These are phyloP conservation scores for Aspergillus sp. DNA, from an alignment of 2,329 filamentous ascomycete species.

Conservation along the genomic window DNA sequence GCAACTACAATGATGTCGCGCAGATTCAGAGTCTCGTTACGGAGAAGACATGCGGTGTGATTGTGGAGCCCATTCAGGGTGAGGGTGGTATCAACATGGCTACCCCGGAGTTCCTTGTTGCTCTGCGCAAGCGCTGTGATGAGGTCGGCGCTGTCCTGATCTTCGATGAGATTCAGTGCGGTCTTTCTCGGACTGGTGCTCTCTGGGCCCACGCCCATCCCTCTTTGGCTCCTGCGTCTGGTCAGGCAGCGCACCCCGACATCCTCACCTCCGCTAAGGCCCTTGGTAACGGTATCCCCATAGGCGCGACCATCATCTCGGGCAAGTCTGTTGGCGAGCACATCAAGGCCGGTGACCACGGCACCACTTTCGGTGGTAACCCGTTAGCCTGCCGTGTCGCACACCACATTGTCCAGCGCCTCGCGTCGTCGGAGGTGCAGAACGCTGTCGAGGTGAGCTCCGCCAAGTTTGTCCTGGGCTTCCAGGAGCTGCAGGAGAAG, in stretches of 20 bases:
- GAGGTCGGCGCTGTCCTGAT: slow-evolving; percentile 84
- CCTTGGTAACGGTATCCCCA: slow-evolving; percentile 91
- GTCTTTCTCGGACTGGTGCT: slow-evolving; percentile 74
- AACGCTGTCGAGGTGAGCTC: slow-evolving; percentile 63
- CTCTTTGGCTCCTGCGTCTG: slow-evolving; percentile 42
- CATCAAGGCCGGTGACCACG: slow-evolving; percentile 73
- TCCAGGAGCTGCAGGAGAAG: slow-evolving; percentile 50
- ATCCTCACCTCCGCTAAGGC: slow-evolving; percentile 93
- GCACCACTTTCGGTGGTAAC: slow-evolving; percentile 91
- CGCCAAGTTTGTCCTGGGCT: slow-evolving; percentile 51
- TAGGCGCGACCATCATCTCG: slow-evolving; percentile 71
- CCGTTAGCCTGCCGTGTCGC: slow-evolving; percentile 77
- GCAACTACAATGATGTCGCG: slow-evolving; percentile 73
- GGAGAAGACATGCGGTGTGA: slow-evolving; percentile 82
- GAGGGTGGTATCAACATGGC: slow-evolving; percentile 89
- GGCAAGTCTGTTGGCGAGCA: slow-evolving; percentile 59
- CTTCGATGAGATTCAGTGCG: slow-evolving; percentile 97
- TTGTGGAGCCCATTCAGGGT: slow-evolving; percentile 94
- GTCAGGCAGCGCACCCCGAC: slow-evolving; percentile 75
- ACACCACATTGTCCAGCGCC: slow-evolving; percentile 73
- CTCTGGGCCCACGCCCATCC: slow-evolving; percentile 82
- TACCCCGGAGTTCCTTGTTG: slow-evolving; percentile 71
- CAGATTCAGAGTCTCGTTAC: slow-evolving; percentile 69
- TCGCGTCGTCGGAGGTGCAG: slow-evolving; percentile 66
- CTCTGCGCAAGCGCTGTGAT: slow-evolving; percentile 75